Evolutionary conservation across 164 flowering plant species (phyloP).

Genomic region (Umbellularia californica): DNA sequence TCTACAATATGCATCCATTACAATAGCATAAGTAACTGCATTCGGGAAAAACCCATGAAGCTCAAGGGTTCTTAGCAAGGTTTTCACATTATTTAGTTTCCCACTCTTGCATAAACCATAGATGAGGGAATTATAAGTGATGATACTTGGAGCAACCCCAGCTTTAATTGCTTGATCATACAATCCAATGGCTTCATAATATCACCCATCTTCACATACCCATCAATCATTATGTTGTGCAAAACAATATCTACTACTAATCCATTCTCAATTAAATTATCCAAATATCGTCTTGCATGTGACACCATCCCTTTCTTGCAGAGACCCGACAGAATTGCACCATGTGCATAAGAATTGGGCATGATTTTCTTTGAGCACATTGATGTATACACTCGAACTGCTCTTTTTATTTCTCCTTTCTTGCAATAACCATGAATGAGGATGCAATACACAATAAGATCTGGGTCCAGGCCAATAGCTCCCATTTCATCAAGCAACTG

Average conservation of each 20-base stretch:
- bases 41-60: slow-evolving; percentile 46
- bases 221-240: slow-evolving; percentile 66
- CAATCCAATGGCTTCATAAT: slow-evolving; percentile 41
- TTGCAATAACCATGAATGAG: slow-evolving; percentile 68
- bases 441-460: slow-evolving; percentile 50
- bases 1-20: slow-evolving; percentile 66
- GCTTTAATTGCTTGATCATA: slow-evolving; percentile 30
- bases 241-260: slow-evolving; percentile 9
- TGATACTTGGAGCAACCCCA: slow-evolving; percentile 54
- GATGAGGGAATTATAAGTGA: slow-evolving; percentile 67
- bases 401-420: slow-evolving; percentile 46
- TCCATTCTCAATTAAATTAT: slow-evolving; percentile 26
- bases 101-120: slow-evolving; percentile 45
- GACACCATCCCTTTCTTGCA: slow-evolving; percentile 46
- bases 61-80: slow-evolving; percentile 30
- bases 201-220: slow-evolving; percentile 55
- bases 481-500: slow-evolving; percentile 48
- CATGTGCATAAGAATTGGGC: slow-evolving; percentile 38
- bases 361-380: slow-evolving; percentile 41
- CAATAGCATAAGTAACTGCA: slow-evolving; percentile 57
- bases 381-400: slow-evolving; percentile 37
- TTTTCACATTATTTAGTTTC: slow-evolving; percentile 39
- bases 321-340: slow-evolving; percentile 44
- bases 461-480: slow-evolving; percentile 41
- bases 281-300: slow-evolving; percentile 56